These are phyloP conservation scores for Coprinopsis sp. DNA, from an alignment of 768 basidiomycete species.

Conservation along the genomic window DNA sequence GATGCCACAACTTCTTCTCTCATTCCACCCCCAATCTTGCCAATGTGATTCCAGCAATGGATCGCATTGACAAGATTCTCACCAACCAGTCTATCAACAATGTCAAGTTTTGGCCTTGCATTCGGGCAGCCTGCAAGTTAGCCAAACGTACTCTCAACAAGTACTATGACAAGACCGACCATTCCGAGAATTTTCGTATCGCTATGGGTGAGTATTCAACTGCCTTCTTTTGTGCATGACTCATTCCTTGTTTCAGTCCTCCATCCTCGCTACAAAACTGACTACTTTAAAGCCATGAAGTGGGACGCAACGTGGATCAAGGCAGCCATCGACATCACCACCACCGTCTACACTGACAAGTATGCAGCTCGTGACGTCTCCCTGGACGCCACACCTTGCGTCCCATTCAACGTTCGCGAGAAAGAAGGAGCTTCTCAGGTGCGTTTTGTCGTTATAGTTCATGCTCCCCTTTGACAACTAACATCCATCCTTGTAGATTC, in stretches of 20 bases:
- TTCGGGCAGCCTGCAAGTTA: conserved; percentile 12
- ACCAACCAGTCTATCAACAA: not conserved
- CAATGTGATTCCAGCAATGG: conserved; percentile 14
- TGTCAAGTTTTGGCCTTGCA: conserved; percentile 1
- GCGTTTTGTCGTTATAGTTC: not conserved
- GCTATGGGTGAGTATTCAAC: conserved; percentile 26
- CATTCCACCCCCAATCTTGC: conserved; percentile 7
- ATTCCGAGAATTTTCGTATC: conserved; percentile 27
- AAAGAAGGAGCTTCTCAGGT: not conserved
- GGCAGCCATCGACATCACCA: conserved; percentile 15
- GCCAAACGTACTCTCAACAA: conserved; percentile 7
- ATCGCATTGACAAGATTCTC: conserved; percentile 13
- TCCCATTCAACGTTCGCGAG: not conserved
- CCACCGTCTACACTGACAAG: not conserved
- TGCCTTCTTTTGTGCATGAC: not conserved
- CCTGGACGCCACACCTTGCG: not conserved
- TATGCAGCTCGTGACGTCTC: not conserved
- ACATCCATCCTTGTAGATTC: too few relatives aligned
- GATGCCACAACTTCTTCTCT: conserved; percentile 12
- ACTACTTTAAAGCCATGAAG: conserved; percentile 21
- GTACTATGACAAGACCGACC: conserved; percentile 8
- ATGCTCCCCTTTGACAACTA: not conserved
- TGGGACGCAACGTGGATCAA: conserved; percentile 25
- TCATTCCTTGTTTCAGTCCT: conserved; percentile 18
- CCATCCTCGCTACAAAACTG: conserved; percentile 24